Percentiles rank a stretch among this genome's conserved stretches.
Conservation (phyloP, 768 basidiomycete species). For the Erythrobasidium yunnanense region DNA sequence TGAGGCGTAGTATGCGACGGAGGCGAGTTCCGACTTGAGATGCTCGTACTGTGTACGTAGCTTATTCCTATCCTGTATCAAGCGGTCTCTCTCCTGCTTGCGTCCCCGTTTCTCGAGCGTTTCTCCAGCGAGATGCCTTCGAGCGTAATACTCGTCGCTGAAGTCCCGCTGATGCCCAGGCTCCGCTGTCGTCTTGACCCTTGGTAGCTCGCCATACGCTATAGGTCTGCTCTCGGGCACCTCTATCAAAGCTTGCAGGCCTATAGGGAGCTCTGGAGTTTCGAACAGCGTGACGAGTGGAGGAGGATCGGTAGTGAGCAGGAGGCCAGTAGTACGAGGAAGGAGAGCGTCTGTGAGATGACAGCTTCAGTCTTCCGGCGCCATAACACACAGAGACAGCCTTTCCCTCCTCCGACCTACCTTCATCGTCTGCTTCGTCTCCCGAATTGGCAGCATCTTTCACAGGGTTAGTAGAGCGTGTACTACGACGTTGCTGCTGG, state of each 20-base stretch:
- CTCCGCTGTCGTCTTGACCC: neutral
- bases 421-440: no score
- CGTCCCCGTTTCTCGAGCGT: conserved; percentile 4
- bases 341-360: neutral
- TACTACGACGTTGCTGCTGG: no score
- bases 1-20: conserved; percentile 9
- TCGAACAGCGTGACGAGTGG: neutral
- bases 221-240: conserved; percentile 10
- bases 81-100: conserved; percentile 18
- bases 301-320: conserved; percentile 12
- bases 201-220: conserved; percentile 3
- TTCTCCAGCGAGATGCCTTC: neutral
- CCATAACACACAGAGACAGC: no score
- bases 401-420: no score
- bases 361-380: no score
- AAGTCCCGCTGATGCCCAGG: conserved; percentile 10
- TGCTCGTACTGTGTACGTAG: neutral
- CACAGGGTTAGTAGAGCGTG: no score
- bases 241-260: conserved; percentile 13
- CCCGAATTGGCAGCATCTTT: no score
- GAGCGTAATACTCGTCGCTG: conserved; percentile 17
- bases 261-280: conserved; percentile 8
- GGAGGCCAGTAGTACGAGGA: conserved; percentile 5
- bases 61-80: conserved; percentile 7
- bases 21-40: conserved; percentile 4